phyloP scores from a whole-genome alignment of 345 rosid species.

The Nasturtium officinale region DNA sequence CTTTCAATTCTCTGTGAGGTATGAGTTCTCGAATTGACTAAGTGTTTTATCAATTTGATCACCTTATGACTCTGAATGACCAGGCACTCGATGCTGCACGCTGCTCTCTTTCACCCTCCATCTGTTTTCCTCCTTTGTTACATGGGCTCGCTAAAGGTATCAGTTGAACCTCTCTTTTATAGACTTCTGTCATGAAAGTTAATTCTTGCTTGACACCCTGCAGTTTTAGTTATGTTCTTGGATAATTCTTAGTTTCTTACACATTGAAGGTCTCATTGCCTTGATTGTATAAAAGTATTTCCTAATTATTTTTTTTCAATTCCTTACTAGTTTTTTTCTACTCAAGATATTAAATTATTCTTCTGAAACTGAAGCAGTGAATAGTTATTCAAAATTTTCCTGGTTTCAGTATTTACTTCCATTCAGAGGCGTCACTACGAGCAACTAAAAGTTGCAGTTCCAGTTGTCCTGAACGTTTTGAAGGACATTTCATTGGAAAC shows the following conservation, averaged over 20 bases:
- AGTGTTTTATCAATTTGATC: slow-evolving; percentile 3
- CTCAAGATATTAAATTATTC: not conserved
- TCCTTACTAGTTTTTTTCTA: not conserved
- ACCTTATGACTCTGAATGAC: slow-evolving; percentile 32
- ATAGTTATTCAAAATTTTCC: slow-evolving; percentile 27
- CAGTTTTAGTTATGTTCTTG: slow-evolving; percentile 3
- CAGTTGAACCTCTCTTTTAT: not conserved
- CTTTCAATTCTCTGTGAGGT: slow-evolving; percentile 87
- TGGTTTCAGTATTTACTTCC: slow-evolving; percentile 60
- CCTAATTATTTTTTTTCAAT: not conserved
- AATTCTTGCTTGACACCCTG: slow-evolving; percentile 12
- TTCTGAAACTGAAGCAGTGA: slow-evolving; percentile 6
- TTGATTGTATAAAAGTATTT: not conserved
- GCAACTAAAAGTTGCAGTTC: slow-evolving; percentile 73
- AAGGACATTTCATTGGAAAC: slow-evolving; percentile 51
- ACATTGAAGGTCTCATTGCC: not conserved
- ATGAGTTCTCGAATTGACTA: not conserved
- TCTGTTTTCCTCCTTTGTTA: slow-evolving; percentile 62
- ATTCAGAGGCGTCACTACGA: slow-evolving; percentile 74
- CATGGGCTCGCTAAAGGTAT: slow-evolving; percentile 81
- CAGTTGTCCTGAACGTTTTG: slow-evolving; percentile 60
- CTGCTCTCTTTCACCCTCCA: slow-evolving; percentile 46
- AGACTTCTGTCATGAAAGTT: slow-evolving; percentile 1
- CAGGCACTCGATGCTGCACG: slow-evolving; percentile 71
- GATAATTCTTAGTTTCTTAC: not conserved